Base-by-base conservation (phyloP, 148 eudicot genomes). In the Suaeda aralocaspica region DNA sequence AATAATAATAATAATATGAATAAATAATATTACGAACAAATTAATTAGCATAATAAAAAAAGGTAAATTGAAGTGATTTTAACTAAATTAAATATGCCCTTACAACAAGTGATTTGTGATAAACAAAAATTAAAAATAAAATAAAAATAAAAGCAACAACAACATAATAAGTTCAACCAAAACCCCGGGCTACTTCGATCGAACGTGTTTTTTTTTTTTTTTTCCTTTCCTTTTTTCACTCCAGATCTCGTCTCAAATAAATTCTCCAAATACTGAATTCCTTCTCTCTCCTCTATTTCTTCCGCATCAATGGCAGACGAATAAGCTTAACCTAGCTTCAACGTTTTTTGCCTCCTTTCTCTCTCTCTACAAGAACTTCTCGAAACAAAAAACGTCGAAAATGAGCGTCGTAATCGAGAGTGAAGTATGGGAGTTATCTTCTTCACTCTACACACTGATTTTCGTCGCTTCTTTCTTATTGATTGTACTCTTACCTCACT, bases 391-490 rank as follows among this genome's bases (percentile, higher is more conserved):
- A 58, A 28, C n/a, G 22, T 29, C 25, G 16, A 52, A 59, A 74
- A 91, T 89, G 96, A 89, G 77, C 42, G 85, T 94, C 15, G 82
- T 84, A 42, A 87, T 94, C 73, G 89, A 91, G 63, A 84, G 71
- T 58, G 83, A 88, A 50, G 62, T 84, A 12, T 94, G 97, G 97
- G 77, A 84, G 57, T 88, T 89, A 10, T 79, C 86, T 74, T 63
- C 77, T 46, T 8, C 80, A 5, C 16, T 94, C 1, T 89, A 64
- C 21, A 18, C 79, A 1, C 72, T 89, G 84, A 59, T 94, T 6
- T 74, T 87, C 76, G 12, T 84, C 69, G 84, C 86, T 49, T 85
- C 81, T 48, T 79, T 83, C 33, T 66, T 84, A 52, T 89, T 90
- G n/a, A 83, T 91, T 75, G 67, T 72, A 45, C 83, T 74, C 59